phyloP scores from a whole-genome alignment of 495 filamentous ascomycete genomes.

The Evernia prunastri region DNA sequence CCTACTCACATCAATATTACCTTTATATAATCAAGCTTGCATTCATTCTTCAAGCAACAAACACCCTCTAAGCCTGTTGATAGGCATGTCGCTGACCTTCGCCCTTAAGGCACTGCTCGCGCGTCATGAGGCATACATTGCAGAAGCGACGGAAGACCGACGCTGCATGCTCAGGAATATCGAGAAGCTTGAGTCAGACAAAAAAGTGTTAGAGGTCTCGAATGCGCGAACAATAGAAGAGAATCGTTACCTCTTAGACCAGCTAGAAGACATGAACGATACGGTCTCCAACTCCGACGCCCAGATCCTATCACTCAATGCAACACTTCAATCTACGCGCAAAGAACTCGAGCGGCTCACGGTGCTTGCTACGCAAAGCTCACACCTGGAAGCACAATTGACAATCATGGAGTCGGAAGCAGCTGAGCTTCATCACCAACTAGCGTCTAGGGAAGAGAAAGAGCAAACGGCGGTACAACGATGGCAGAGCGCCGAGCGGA shows the following conservation, averaged over 20 bases:
- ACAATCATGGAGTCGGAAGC: conserved; percentile 75
- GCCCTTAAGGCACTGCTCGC: conserved; percentile 78
- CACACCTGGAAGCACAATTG: conserved; percentile 71
- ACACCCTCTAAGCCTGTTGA: background rate
- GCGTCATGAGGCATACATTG: conserved; percentile 89
- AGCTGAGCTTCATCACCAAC: conserved; percentile 55
- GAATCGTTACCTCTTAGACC: conserved; percentile 68
- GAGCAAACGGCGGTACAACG: conserved; percentile 68
- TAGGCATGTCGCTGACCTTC: conserved; percentile 55
- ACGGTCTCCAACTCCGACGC: conserved; percentile 68
- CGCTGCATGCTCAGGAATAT: conserved; percentile 61
- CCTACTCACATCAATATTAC: background rate
- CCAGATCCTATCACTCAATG: conserved; percentile 62
- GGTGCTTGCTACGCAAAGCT: conserved; percentile 63
- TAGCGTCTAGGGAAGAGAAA: conserved; percentile 60
- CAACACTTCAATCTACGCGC: conserved; percentile 66
- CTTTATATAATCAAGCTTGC: background rate
- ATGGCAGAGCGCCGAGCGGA: conserved; percentile 76
- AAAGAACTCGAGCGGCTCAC: conserved; percentile 68
- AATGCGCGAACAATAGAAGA: conserved; percentile 73
- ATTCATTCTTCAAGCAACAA: background rate
- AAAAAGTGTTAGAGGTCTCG: conserved; percentile 60
- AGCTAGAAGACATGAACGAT: conserved; percentile 74
- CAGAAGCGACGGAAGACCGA: conserved; percentile 79
- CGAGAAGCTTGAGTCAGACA: conserved; percentile 69